Evolutionary conservation across 352 stramenopile species (phyloP), one percentile per base, ranked within the genome.

Genomic region (Globisporangium okanoganense): DNA sequence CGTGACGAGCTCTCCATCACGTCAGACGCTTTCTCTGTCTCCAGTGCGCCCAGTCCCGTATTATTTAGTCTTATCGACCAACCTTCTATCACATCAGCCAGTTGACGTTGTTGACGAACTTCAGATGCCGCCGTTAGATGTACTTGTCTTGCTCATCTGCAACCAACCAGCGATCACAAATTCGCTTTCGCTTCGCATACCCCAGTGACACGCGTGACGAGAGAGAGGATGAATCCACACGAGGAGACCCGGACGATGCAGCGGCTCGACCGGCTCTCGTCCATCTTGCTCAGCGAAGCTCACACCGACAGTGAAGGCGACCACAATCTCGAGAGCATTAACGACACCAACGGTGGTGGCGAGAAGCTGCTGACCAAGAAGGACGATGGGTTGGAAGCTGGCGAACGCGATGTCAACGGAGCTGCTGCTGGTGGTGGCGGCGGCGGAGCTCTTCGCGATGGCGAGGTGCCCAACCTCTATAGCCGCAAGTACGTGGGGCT

Each of bases 401-500:
- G 29, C 29, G 29, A 33, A n/a, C n/a, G n/a, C n/a, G n/a, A n/a
- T n/a, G n/a, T n/a, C n/a, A n/a, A n/a, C 6, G 29, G 29, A 33
- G 29, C 29, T 33, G 29, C 29, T 33, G 29, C 3, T 6, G 29
- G 6, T 7, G 29, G 29, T 33, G 29, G 3, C 3, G 29, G 6
- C 29, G 29, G 29, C 18, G 49, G 49, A 12, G 58, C 70, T 14
- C 65, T 86, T 6, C 78, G 80, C 14, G 33, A 56, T 13, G 79
- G 79, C 14, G 76, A 76, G 1, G 69, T 77, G 12, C 80, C 80
- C 0, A 73, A 87, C 43, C 59, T 90, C 25, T 90, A 69, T 52
- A 72, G 73, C 58, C 75, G 71, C 47, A 58, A 71, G 20, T 73
- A 88, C 54, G 72, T 88, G 45, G 82, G 76, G 8, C 48, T 94